Conservation (phyloP, 208 protist genomes). For the Trypanosoma conorhini region DNA sequence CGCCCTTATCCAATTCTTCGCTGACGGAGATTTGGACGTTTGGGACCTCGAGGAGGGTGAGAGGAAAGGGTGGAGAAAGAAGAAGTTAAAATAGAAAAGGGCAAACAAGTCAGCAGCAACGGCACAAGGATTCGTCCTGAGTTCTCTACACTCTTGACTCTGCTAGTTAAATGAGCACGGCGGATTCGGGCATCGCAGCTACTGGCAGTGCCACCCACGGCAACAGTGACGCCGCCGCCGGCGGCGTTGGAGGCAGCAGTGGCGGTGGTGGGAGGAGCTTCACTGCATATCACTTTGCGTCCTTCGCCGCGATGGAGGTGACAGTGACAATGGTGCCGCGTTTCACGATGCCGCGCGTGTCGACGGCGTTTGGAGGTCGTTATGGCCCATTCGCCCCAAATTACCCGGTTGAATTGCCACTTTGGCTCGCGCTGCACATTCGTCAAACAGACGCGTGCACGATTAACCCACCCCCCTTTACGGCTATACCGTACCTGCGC, state of each 20-base stretch:
- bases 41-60: not conserved
- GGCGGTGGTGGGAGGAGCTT: conserved; percentile 35
- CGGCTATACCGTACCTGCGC: conserved; percentile 53
- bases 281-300: conserved; percentile 78
- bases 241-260: not conserved
- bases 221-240: not conserved
- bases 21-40: not conserved
- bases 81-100: not conserved
- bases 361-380: conserved; percentile 50
- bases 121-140: too few species aligned
- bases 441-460: conserved; percentile 82
- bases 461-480: conserved; percentile 59
- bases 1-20: not conserved
- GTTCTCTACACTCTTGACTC: not conserved
- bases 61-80: not conserved
- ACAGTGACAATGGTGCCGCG: conserved; percentile 74
- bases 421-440: conserved; percentile 87
- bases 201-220: not conserved
- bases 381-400: conserved; percentile 84
- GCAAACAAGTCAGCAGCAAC: not conserved
- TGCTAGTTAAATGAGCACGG: not conserved
- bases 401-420: conserved; percentile 74
- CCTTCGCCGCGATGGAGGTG: conserved; percentile 77
- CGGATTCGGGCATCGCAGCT: not conserved
- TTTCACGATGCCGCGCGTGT: conserved; percentile 74